A percentile compares a stretch with the other conserved stretches of the same genome.
Conservation (phyloP, 768 basidiomycete species). For the Austroboletus festivus region DNA sequence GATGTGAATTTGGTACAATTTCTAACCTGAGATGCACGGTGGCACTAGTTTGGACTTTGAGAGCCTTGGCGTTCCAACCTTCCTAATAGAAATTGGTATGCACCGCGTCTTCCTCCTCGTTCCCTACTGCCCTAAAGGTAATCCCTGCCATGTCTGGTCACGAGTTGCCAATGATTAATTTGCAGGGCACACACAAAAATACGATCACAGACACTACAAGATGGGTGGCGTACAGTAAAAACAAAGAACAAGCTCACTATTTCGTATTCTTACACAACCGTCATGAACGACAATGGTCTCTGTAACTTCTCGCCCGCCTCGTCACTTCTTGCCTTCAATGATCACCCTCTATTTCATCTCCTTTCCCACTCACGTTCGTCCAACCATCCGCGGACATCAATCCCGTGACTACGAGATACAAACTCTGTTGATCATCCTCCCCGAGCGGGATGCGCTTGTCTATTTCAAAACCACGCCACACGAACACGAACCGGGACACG, state of each 20-base stretch:
- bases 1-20: no score
- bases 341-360: background rate
- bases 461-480: constrained; percentile 27
- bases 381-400: constrained; percentile 5
- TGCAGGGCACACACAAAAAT: background rate
- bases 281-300: background rate
- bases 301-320: background rate
- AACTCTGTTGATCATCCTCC: constrained; percentile 33
- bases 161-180: no score
- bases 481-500: constrained; percentile 23
- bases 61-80: no score
- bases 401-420: constrained; percentile 31
- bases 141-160: no score
- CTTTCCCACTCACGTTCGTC: background rate
- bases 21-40: no score
- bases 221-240: background rate
- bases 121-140: no score
- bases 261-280: background rate
- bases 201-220: background rate
- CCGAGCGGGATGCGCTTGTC: constrained; percentile 29
- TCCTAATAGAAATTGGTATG: no score
- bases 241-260: background rate
- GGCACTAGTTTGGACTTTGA: no score
- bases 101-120: no score
- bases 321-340: background rate